These are phyloP conservation scores for Melampsora americana DNA, from an alignment of 1,284 basidiomycete species.

Conservation along the genomic window DNA sequence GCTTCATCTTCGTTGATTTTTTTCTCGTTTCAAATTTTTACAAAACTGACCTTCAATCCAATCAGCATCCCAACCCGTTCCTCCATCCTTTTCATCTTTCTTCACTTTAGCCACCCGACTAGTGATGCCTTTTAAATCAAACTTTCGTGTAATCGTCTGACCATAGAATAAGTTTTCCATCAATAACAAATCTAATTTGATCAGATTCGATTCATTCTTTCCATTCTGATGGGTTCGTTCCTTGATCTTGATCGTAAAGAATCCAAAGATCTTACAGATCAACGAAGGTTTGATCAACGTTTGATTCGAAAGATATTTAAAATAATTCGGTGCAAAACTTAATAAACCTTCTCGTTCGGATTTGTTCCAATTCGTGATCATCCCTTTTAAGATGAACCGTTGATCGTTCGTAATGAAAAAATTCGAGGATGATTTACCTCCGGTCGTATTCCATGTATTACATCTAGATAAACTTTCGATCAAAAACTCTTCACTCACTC, in stretches of 20 bases:
- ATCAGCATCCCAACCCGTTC: conserved; percentile 17
- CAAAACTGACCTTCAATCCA: conserved; percentile 11
- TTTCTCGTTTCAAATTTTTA: too few species aligned
- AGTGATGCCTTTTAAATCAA: conserved; percentile 12
- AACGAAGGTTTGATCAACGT: background rate
- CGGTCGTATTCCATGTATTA: background rate
- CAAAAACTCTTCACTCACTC: background rate
- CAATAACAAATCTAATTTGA: conserved; percentile 4
- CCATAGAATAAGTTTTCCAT: conserved; percentile 11
- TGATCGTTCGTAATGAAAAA: background rate
- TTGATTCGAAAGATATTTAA: background rate
- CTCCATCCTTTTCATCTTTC: background rate
- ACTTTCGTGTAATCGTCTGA: conserved; percentile 6
- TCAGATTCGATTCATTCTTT: conserved; percentile 1
- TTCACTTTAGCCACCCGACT: conserved; percentile 10
- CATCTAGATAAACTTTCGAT: conserved; percentile 5
- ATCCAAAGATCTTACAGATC: conserved; percentile 9
- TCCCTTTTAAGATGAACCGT: background rate
- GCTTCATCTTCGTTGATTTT: too few species aligned
- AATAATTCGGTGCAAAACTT: conserved; percentile 2
- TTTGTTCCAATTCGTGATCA: background rate
- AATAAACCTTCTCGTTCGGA: conserved; percentile 4
- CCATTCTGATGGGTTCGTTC: background rate
- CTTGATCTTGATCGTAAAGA: conserved; percentile 6
- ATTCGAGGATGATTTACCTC: conserved; percentile 3